Percentiles rank a stretch among this genome's conserved stretches.
Evolutionary conservation across 1,284 basidiomycete genomes (phyloP).

Genomic region (Trametes pubescens): DNA sequence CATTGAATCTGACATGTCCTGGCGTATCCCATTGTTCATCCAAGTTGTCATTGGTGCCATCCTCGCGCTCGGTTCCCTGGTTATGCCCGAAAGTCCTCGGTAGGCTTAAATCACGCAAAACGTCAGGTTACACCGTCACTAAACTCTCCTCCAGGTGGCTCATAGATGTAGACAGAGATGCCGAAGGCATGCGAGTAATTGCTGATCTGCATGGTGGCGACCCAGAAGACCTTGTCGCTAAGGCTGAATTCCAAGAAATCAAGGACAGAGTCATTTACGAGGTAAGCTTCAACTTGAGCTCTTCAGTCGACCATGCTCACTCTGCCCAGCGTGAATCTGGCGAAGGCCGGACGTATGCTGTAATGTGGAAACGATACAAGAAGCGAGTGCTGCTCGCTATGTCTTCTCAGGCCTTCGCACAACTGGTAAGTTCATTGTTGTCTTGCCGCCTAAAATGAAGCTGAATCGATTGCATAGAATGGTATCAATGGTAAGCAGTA

Average conservation of each 20-base stretch:
- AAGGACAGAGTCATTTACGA: conserved; percentile 87
- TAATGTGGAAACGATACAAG: conserved; percentile 91
- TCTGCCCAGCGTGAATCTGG: conserved; percentile 66
- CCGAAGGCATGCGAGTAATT: conserved; percentile 88
- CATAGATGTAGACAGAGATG: conserved; percentile 89
- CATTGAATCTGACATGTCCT: conserved; percentile 82
- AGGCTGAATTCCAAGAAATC: conserved; percentile 92
- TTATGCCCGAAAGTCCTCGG: conserved; percentile 95
- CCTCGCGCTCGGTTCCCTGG: conserved; percentile 82
- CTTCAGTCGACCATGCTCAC: conserved; percentile 6
- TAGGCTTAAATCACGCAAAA: conserved; percentile 40
- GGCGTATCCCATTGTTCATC: conserved; percentile 87
- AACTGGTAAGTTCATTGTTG: conserved; percentile 66
- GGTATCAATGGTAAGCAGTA: conserved; percentile 81
- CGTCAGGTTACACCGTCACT: conserved; percentile 14
- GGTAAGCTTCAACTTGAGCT: conserved; percentile 51
- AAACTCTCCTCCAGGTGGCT: conserved; percentile 73
- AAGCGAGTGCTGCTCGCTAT: conserved; percentile 94
- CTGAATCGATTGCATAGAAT: conserved; percentile 58
- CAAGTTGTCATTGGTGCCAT: conserved; percentile 90
- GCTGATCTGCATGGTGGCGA: conserved; percentile 92
- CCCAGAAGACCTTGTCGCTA: conserved; percentile 75
- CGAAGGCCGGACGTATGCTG: conserved; percentile 83
- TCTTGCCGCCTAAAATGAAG: no score
- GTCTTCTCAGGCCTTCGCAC: conserved; percentile 97